These are phyloP conservation scores for Malus hybrid DNA, from an alignment of 331 rosid species.

Conservation along the genomic window DNA sequence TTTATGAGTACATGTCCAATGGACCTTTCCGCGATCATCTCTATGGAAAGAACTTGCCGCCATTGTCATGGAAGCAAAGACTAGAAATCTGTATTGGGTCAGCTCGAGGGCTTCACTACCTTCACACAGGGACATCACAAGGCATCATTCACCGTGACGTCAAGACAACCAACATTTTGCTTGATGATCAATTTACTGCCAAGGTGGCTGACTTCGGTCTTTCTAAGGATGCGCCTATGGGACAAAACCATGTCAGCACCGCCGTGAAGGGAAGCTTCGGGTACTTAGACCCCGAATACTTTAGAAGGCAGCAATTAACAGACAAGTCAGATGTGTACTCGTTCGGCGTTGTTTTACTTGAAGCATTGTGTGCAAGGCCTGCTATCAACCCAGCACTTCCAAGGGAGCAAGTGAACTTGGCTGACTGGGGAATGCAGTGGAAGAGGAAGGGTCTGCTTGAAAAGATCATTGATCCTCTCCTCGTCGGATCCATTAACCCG, in stretches of 20 bases:
- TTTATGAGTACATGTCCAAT: constrained; percentile 78
- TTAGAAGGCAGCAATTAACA: constrained; percentile 62
- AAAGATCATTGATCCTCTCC: constrained; percentile 52
- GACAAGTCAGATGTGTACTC: constrained; percentile 85
- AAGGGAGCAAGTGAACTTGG: constrained; percentile 75
- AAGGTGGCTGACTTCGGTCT: constrained; percentile 81
- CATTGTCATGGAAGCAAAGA: constrained; percentile 72
- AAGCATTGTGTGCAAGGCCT: constrained; percentile 64
- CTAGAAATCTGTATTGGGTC: constrained; percentile 75
- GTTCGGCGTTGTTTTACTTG: constrained; percentile 72
- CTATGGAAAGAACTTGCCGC: constrained; percentile 55
- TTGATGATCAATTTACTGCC: constrained; percentile 69
- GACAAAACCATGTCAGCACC: constrained; percentile 74
- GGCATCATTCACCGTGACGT: constrained; percentile 85
- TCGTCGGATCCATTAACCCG: constrained; percentile 30
- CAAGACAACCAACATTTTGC: constrained; percentile 72
- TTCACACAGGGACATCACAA: constrained; percentile 73
- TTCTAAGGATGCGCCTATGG: constrained; percentile 43
- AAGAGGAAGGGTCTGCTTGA: constrained; percentile 55
- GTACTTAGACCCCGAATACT: constrained; percentile 77
- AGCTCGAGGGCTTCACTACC: constrained; percentile 82
- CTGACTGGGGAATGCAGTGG: constrained; percentile 89
- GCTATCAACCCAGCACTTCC: constrained; percentile 80
- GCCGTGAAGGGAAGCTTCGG: constrained; percentile 88
- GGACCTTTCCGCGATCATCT: constrained; percentile 79